Conservation (phyloP, 1,139 yeast species). For the Zygosaccharomyces pseudobailii region DNA sequence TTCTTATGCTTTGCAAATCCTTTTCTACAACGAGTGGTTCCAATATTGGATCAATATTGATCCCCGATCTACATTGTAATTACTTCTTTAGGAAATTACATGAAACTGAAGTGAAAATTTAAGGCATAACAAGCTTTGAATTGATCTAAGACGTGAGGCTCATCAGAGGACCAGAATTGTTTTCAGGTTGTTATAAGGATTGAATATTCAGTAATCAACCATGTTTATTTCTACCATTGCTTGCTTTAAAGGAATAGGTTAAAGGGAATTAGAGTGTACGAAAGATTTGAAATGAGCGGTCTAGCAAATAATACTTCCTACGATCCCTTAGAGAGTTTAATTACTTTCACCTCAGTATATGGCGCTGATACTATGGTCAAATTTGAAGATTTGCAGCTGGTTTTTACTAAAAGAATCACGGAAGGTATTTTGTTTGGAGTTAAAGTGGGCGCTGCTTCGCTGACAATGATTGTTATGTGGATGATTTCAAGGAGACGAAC, state of each 20-base stretch:
- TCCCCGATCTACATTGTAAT: neutral
- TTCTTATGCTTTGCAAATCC: neutral
- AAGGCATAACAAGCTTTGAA: neutral
- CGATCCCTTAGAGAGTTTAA: constrained; percentile 24
- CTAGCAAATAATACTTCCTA: constrained; percentile 20
- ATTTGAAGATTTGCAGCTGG: constrained; percentile 37
- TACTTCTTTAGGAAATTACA: constrained; percentile 4
- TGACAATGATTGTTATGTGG: constrained; percentile 38
- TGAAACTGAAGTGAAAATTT: constrained; percentile 4
- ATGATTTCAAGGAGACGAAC: constrained; percentile 45
- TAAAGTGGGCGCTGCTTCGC: constrained; percentile 40
- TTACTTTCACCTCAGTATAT: constrained; percentile 30
- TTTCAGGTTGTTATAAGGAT: neutral
- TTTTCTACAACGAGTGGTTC: neutral
- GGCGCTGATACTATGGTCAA: constrained; percentile 32
- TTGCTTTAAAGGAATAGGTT: neutral
- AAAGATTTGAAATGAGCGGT: constrained; percentile 5
- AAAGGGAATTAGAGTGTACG: neutral
- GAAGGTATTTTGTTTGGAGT: constrained; percentile 42
- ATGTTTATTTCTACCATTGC: neutral
- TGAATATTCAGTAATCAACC: neutral
- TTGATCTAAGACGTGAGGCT: neutral
- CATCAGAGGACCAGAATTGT: neutral
- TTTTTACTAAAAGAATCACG: constrained; percentile 31
- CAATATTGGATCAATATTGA: neutral